Evolutionary conservation across 345 rosid species (phyloP).

Genomic region (Punica granatum): DNA sequence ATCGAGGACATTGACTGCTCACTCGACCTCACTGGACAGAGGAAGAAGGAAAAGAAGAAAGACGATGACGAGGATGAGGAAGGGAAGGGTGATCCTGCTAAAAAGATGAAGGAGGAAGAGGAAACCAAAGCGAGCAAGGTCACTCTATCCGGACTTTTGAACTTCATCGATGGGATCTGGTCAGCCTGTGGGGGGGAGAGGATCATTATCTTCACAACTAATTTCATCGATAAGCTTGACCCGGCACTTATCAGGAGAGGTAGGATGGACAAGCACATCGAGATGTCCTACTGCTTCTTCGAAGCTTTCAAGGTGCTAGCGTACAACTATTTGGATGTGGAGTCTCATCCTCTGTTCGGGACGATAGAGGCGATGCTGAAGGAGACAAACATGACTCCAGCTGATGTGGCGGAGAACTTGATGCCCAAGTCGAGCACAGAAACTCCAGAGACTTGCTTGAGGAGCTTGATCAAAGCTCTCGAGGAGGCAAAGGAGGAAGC

Average conservation of each 20-base stretch:
- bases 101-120: slow-evolving; percentile 8
- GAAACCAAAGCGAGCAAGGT: slow-evolving; percentile 15
- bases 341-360: slow-evolving; percentile 3
- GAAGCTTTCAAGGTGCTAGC: slow-evolving; percentile 15
- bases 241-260: slow-evolving; percentile 37
- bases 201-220: slow-evolving; percentile 37
- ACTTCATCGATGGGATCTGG: slow-evolving; percentile 42
- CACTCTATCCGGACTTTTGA: slow-evolving; percentile 29
- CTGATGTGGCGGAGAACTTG: slow-evolving; percentile 18
- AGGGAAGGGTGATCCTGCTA: neutral
- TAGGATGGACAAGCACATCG: slow-evolving; percentile 31
- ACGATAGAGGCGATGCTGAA: slow-evolving; percentile 2
- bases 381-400: slow-evolving; percentile 10
- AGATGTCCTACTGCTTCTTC: slow-evolving; percentile 15
- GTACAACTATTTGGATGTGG: slow-evolving; percentile 11
- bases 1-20: slow-evolving; percentile 43
- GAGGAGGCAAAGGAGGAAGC: slow-evolving; percentile 2
- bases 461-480: slow-evolving; percentile 9
- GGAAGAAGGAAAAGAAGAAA: slow-evolving; percentile 19
- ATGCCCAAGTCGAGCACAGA: slow-evolving; percentile 6
- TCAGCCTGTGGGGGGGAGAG: slow-evolving; percentile 32
- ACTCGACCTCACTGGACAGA: slow-evolving; percentile 28
- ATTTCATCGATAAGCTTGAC: slow-evolving; percentile 28
- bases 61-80: slow-evolving; percentile 2
- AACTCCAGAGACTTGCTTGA: slow-evolving; percentile 6